Conservation (phyloP, 257 asterid genomes). For the Solanum tarijense region DNA sequence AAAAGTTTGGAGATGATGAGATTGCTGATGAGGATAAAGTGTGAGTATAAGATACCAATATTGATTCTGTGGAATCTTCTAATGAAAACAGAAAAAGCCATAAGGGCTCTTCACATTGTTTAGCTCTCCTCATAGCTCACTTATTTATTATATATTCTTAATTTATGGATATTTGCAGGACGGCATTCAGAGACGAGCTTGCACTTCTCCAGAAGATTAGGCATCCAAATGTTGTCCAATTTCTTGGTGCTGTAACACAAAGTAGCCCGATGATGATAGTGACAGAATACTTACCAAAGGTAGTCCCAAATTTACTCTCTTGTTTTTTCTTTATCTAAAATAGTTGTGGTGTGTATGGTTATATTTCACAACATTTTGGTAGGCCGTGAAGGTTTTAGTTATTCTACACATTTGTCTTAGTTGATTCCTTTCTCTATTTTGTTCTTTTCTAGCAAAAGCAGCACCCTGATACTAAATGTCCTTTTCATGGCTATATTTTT, state of each 20-base stretch:
- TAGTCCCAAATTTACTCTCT: slow-evolving; percentile 11
- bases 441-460: neutral
- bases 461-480: neutral
- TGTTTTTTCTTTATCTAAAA: neutral
- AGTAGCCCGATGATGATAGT: slow-evolving; percentile 99
- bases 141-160: neutral
- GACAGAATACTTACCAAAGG: slow-evolving; percentile 93
- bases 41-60: slow-evolving; percentile 41
- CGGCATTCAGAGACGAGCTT: slow-evolving; percentile 84
- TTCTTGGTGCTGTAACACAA: slow-evolving; percentile 98
- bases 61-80: neutral
- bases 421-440: neutral
- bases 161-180: slow-evolving; percentile 28
- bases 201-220: slow-evolving; percentile 83
- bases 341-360: neutral
- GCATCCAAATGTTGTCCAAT: slow-evolving; percentile 94
- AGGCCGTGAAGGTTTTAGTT: neutral
- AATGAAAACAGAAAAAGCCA: neutral
- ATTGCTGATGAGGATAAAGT: slow-evolving; percentile 73
- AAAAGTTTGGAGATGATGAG: slow-evolving; percentile 64
- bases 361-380: neutral
- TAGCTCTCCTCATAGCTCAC: neutral
- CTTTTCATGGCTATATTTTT: neutral
- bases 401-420: neutral
- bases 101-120: neutral